These are phyloP conservation scores for Creolimax fragrantissima DNA, from an alignment of 78 protist genomes.

Conservation along the genomic window DNA sequence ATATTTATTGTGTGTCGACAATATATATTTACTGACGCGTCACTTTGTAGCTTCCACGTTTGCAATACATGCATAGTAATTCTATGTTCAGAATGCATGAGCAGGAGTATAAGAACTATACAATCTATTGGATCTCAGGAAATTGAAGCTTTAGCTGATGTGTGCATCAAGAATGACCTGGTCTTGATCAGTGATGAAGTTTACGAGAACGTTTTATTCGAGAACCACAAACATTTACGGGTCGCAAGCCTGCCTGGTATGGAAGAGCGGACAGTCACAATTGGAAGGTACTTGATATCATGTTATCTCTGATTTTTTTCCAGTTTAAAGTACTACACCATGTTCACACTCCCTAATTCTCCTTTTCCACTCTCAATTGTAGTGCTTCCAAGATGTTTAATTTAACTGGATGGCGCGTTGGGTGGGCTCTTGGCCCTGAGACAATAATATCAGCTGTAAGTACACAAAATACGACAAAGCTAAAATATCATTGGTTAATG, in stretches of 20 bases:
- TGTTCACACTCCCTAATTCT: too few relatives aligned
- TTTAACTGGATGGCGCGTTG: constrained; percentile 22
- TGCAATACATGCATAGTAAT: too few relatives aligned
- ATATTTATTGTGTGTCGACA: too few relatives aligned
- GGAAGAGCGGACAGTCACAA: constrained; percentile 1
- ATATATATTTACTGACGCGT: too few relatives aligned
- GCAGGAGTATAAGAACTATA: too few relatives aligned
- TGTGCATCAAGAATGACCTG: not conserved
- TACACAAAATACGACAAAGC: too few relatives aligned
- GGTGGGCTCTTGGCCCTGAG: constrained; percentile 22
- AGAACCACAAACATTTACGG: not conserved
- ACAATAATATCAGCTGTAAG: not conserved
- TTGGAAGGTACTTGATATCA: not conserved
- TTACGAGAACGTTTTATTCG: not conserved
- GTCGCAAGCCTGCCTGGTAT: not conserved
- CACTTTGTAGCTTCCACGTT: too few relatives aligned
- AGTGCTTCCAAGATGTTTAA: not conserved
- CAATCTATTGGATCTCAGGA: too few relatives aligned
- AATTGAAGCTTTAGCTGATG: not conserved
- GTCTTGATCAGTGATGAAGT: not conserved
- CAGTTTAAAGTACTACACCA: not conserved
- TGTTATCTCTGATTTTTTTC: not conserved
- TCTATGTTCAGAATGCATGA: too few relatives aligned
- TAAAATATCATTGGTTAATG: too few relatives aligned
- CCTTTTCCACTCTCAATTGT: not conserved